These are phyloP conservation scores for Eutypa lata DNA, from an alignment of 2,329 filamentous ascomycete genomes.

Conservation along the genomic window DNA sequence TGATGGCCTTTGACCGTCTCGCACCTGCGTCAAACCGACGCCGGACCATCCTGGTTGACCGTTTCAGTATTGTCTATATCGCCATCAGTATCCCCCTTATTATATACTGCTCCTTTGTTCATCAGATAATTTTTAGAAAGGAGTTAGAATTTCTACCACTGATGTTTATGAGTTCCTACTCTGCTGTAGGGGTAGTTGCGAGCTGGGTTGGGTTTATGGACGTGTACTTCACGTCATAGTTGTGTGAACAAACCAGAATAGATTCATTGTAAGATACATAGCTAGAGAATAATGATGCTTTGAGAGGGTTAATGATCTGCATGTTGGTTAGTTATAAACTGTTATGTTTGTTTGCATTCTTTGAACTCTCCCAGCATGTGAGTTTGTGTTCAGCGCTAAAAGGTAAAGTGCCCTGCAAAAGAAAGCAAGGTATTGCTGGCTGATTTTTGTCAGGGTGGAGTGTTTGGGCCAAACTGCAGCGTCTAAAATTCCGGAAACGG, in stretches of 20 bases:
- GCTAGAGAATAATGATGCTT: neutral
- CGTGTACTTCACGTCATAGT: slow-evolving; percentile 71
- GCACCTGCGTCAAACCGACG: slow-evolving; percentile 77
- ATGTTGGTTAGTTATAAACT: neutral
- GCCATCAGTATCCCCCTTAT: slow-evolving; percentile 86
- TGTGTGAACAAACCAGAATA: neutral
- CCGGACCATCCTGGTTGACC: slow-evolving; percentile 86
- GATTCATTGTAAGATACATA: neutral
- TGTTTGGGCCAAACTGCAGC: neutral
- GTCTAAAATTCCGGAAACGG: neutral
- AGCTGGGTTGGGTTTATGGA: slow-evolving; percentile 95
- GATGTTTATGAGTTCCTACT: slow-evolving; percentile 97
- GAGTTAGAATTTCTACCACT: slow-evolving; percentile 86
- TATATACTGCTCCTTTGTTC: slow-evolving; percentile 80
- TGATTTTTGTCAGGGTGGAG: neutral
- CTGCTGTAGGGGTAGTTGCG: slow-evolving; percentile 87
- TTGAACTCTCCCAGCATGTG: neutral
- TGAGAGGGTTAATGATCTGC: neutral
- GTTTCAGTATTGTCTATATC: slow-evolving; percentile 87
- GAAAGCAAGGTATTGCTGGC: neutral
- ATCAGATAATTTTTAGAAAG: slow-evolving; percentile 78
- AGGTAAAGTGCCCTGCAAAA: neutral
- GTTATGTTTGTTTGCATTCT: neutral
- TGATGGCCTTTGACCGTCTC: slow-evolving; percentile 81
- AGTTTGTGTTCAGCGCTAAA: neutral